phyloP scores from a whole-genome alignment of 169 alveolate genomes.

The Plasmodium falciparum region DNA sequence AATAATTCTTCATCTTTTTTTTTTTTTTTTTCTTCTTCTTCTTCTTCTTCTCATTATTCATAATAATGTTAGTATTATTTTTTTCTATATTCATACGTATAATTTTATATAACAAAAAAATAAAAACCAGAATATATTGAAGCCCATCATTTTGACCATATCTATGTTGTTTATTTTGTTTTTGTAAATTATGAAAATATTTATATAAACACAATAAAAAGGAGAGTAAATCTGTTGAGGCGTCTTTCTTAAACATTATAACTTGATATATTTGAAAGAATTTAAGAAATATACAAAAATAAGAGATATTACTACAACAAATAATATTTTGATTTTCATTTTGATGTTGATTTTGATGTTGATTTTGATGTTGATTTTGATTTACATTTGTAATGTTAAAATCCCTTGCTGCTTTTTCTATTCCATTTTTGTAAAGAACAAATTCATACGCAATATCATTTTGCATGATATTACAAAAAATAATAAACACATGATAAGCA shows the following conservation, averaged over 20 bases:
- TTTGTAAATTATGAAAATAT: slow-evolving; percentile 6
- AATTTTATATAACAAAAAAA: slow-evolving; percentile 24
- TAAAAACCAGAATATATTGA: slow-evolving; percentile 18
- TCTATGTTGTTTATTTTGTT: neutral
- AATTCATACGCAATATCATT: neutral
- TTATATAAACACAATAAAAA: slow-evolving; percentile 32
- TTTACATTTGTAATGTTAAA: too few relatives aligned
- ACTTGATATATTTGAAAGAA: slow-evolving; percentile 18
- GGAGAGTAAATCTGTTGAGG: slow-evolving; percentile 9
- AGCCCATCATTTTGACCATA: too few relatives aligned
- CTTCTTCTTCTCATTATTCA: neutral
- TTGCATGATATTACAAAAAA: slow-evolving; percentile 31
- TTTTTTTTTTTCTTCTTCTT: neutral
- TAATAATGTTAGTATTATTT: neutral
- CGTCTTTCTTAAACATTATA: slow-evolving; percentile 7
- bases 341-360: neutral
- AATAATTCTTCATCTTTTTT: neutral
- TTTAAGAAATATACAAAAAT: neutral
- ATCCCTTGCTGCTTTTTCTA: too few relatives aligned
- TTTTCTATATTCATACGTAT: slow-evolving; percentile 18
- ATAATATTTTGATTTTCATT: neutral
- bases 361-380: too few relatives aligned
- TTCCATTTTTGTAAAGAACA: too few relatives aligned
- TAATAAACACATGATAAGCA: slow-evolving; percentile 25
- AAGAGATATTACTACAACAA: neutral